phyloP scores from a whole-genome alignment of 2,329 filamentous ascomycete species.

The Trematosphaeria pertusa region DNA sequence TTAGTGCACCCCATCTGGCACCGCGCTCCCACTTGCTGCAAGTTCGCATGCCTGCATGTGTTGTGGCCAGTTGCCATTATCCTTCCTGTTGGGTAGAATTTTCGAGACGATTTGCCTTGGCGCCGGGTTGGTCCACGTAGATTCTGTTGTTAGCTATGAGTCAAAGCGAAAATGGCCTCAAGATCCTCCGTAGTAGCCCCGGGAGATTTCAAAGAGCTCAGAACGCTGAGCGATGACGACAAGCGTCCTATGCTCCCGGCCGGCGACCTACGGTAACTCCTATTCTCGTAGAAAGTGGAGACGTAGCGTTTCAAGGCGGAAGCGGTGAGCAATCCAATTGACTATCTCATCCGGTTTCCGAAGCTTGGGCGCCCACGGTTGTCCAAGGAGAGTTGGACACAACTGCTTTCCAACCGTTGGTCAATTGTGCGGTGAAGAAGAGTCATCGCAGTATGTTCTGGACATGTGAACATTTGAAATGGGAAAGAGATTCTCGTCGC shows the following conservation, averaged over 20 bases:
- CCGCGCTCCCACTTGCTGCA: constrained; percentile 18
- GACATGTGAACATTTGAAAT: constrained; percentile 18
- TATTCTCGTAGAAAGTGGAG: constrained; percentile 22
- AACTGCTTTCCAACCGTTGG: constrained; percentile 21
- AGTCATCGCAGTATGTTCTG: constrained; percentile 19
- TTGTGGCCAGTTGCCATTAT: constrained; percentile 20
- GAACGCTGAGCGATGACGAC: constrained; percentile 24
- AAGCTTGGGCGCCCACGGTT: constrained; percentile 22
- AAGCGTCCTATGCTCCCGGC: constrained; percentile 14
- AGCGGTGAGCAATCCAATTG: constrained; percentile 33
- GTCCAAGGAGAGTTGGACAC: constrained; percentile 25
- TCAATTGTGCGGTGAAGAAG: constrained; percentile 29
- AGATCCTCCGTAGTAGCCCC: constrained; percentile 5
- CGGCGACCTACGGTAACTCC: constrained; percentile 7
- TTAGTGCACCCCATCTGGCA: constrained; percentile 23
- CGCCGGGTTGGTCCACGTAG: constrained; percentile 28
- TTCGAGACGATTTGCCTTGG: constrained; percentile 15
- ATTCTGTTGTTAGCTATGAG: constrained; percentile 15
- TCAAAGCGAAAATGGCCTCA: constrained; percentile 14
- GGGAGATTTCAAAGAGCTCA: constrained; percentile 21
- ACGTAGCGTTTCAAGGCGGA: constrained; percentile 25
- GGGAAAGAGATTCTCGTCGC: constrained; percentile 2
- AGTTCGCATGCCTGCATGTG: constrained; percentile 8
- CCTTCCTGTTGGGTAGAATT: constrained; percentile 24
- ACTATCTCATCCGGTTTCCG: constrained; percentile 16